A percentile compares a stretch with the other conserved stretches of the same genome.
Conservation (phyloP, 2,329 filamentous ascomycete genomes). For the Knoxdaviesia proteae region DNA sequence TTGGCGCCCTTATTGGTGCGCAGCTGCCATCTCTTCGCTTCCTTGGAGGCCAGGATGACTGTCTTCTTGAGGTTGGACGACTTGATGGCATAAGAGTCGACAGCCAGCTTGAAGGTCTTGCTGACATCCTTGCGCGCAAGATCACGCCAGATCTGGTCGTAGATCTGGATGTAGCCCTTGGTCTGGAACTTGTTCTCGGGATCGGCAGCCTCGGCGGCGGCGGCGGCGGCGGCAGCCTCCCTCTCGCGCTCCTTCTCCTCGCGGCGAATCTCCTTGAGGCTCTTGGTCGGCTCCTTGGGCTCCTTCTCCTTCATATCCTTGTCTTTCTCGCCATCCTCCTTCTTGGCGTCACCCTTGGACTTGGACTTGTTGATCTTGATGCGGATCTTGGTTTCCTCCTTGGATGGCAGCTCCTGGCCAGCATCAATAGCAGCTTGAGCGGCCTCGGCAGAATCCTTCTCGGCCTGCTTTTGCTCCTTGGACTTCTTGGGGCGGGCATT, state of each 20-base stretch:
- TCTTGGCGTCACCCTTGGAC: slow-evolving; percentile 17
- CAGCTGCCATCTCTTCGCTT: slow-evolving; percentile 91
- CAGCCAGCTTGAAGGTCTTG: slow-evolving; percentile 77
- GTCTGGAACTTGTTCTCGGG: slow-evolving; percentile 54
- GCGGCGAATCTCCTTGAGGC: slow-evolving; percentile 20
- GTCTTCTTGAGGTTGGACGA: slow-evolving; percentile 96
- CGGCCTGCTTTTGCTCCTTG: slow-evolving; percentile 65
- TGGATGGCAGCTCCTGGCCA: slow-evolving; percentile 47
- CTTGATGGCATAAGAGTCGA: slow-evolving; percentile 67
- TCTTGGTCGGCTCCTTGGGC: slow-evolving; percentile 20
- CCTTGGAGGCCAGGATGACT: slow-evolving; percentile 86
- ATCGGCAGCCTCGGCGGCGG: slow-evolving; percentile 27
- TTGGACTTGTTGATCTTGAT: slow-evolving; percentile 39
- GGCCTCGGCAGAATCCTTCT: slow-evolving; percentile 65
- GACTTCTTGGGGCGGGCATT: slow-evolving; percentile 72
- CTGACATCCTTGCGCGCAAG: slow-evolving; percentile 82
- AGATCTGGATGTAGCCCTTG: slow-evolving; percentile 90
- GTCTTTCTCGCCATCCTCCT: slow-evolving; percentile 10
- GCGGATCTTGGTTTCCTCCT: slow-evolving; percentile 38
- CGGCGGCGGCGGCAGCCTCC: slow-evolving; percentile 22
- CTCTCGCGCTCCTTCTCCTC: slow-evolving; percentile 22
- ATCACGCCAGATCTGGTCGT: slow-evolving; percentile 93
- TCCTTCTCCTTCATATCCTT: slow-evolving; percentile 20
- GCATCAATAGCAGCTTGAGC: slow-evolving; percentile 70
- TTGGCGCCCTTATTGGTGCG: slow-evolving; percentile 98